Base-by-base conservation (phyloP, 179 eudicot genomes). In the Heliamphora pulchella region DNA sequence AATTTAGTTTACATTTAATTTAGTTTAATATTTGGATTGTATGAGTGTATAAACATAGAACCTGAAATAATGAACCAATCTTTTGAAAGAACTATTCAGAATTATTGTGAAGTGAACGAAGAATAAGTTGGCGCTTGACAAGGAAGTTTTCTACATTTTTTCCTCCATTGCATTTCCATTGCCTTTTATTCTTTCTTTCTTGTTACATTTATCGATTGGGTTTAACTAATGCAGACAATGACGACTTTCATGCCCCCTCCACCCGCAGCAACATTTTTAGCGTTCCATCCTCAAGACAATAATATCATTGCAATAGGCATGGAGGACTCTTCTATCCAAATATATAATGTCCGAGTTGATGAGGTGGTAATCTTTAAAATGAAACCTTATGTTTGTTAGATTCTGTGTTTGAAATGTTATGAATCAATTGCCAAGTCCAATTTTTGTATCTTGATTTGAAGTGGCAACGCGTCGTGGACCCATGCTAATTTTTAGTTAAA, bases 221-320 rank as follows among this genome's bases (percentile, higher is more conserved):
- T 76, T 81, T 79, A 47, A 13, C 39, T 47, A 50, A 80, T 91
- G 86, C 91, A 94, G 98, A 94, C 96, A 14, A 90, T 92, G 97
- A 91, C 97, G 0, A 90, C 93, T 61, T 94, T 91, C 90, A 94
- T 93, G 97, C 91, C 96, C 18, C 86, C 98, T 78, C 97, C 97
- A 78, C 98, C 98, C 17, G 94, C 95, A 57, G 97, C 96, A 75
- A 90, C 97, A 14, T 94, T 90, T 87, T 86, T 94, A 83, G 98
- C 95, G 44, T 92, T 94, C 82, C 95, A 94, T 86, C 98, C 98
- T 61, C 93, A 86, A 80, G 98, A 94, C 83, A 92, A 94, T 77
- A 94, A 94, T 80, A 89, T 94, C 18, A 87, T 94, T 85, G 98
- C 97, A 55, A 91, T 94, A 72, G 98, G 98, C 86, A 92, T 94